Percentiles rank a stretch among this genome's conserved stretches.
These are phyloP conservation scores for Oropetium thomaeum DNA, from an alignment of 176 grass and related monocot genomes.

Conservation along the genomic window DNA sequence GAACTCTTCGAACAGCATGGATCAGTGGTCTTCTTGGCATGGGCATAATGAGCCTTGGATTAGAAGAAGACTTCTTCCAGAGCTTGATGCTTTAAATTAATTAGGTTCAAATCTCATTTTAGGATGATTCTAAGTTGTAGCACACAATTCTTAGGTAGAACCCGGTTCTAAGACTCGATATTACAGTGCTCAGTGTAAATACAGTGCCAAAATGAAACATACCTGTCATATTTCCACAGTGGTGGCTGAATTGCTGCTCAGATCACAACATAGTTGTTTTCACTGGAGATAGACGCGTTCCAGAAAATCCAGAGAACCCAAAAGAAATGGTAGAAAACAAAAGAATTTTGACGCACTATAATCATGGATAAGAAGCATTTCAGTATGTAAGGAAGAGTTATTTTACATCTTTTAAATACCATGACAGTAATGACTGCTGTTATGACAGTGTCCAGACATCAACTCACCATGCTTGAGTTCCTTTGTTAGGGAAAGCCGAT, in stretches of 20 bases:
- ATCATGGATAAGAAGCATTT: too few relatives aligned
- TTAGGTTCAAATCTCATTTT: slow-evolving; percentile 9
- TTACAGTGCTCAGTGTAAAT: not conserved
- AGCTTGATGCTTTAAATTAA: slow-evolving; percentile 68
- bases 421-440: not conserved
- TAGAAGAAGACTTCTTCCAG: slow-evolving; percentile 73
- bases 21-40: slow-evolving; percentile 52
- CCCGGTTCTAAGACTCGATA: slow-evolving; percentile 31
- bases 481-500: not conserved
- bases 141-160: slow-evolving; percentile 9
- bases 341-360: slow-evolving; percentile 9
- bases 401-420: slow-evolving; percentile 1
- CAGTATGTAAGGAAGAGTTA: slow-evolving; percentile 4
- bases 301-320: not conserved
- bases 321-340: not conserved
- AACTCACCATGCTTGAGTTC: not conserved
- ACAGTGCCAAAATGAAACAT: slow-evolving; percentile 13
- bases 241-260: slow-evolving; percentile 12
- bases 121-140: not conserved
- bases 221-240: not conserved
- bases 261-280: slow-evolving; percentile 19
- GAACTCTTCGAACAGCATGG: slow-evolving; percentile 52
- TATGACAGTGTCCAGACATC: not conserved
- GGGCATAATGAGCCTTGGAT: slow-evolving; percentile 60
- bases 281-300: slow-evolving; percentile 11